Base-by-base conservation (phyloP, 257 asterid species). In the Solanum etuberosum region DNA sequence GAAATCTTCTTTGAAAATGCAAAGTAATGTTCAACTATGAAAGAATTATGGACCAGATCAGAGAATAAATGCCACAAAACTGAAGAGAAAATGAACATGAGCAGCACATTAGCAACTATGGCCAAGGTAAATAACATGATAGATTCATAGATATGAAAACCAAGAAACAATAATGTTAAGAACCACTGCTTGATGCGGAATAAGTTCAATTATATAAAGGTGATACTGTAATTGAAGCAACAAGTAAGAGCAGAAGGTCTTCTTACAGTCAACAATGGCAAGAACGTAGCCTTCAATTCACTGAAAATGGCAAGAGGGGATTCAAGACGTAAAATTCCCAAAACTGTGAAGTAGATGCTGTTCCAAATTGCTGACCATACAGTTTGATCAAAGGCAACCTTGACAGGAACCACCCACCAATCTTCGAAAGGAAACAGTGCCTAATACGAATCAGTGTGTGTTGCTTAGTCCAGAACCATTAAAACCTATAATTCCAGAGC, bases 341-440 rank as follows among this genome's bases (percentile, higher is more conserved):
- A 89, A 88, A 93, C 94, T 9, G 91, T 88, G 54, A 21, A 96
- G 87, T 96, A 96, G 78, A 96, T 94, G 94, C 97, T 95, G 91
- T 95, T 96, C 99, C 99, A 96, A 87, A 93, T 34, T 15, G 94
- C 98, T 74, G 98, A 85, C 98, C 98, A 94, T 35, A 90, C 88
- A 42, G 98, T 94, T 89, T 94, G 98, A 90, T 96, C 98, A 81
- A 94, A 93, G 13, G 88, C 90, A 51, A 96, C 98, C 90, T 96
- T 96, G 9, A 86, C 95, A n/a, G 98, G 98, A 90, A 96, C 98
- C 86, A 96, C 98, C 98, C 98, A 96, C 98, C 98, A 96, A 87
- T 92, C 98, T 9, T 96, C 87, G 72, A 89, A 93, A 78, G 98
- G 98, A 88, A 96, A 94, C 72, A 96, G 92, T 85, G 95, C 96